Conservation (phyloP, 2,329 filamentous ascomycete genomes). For the Nannizziopsis barbatae region DNA sequence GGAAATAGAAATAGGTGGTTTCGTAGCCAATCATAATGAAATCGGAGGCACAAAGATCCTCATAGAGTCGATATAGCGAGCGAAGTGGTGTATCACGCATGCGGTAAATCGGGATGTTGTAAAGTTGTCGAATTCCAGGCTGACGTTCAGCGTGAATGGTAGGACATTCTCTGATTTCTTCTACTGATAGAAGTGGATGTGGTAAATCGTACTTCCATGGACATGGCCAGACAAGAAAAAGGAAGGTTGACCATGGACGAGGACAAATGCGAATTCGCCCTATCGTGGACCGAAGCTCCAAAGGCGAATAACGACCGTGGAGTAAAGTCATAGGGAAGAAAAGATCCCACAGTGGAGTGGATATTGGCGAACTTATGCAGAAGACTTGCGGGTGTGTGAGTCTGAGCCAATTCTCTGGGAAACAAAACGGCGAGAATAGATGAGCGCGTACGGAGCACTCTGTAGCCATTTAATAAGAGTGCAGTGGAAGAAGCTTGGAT, state of each 20-base stretch:
- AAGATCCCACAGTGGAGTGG: too few relatives aligned
- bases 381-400: too few relatives aligned
- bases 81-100: conserved; percentile 23
- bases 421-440: too few relatives aligned
- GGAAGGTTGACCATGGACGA: conserved; percentile 6
- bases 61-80: conserved; percentile 24
- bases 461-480: too few relatives aligned
- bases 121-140: conserved; percentile 12
- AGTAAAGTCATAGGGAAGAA: too few relatives aligned
- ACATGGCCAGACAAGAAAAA: conserved; percentile 8
- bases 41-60: conserved; percentile 16
- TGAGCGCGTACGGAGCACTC: too few relatives aligned
- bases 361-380: too few relatives aligned
- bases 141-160: conserved; percentile 5
- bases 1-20: conserved; percentile 19
- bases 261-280: conserved; percentile 6
- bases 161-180: conserved; percentile 4
- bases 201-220: conserved; percentile 3
- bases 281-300: conserved; percentile 5
- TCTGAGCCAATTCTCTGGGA: too few relatives aligned
- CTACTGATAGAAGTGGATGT: conserved; percentile 11
- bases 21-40: conserved; percentile 17
- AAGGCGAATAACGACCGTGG: too few relatives aligned
- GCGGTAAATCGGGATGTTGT: conserved; percentile 21
- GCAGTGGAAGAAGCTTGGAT: too few relatives aligned